Percentiles rank a stretch among this genome's conserved stretches.
These are phyloP conservation scores for Plenodomus tracheiphilus DNA, from an alignment of 2,329 filamentous ascomycete genomes.

Conservation along the genomic window DNA sequence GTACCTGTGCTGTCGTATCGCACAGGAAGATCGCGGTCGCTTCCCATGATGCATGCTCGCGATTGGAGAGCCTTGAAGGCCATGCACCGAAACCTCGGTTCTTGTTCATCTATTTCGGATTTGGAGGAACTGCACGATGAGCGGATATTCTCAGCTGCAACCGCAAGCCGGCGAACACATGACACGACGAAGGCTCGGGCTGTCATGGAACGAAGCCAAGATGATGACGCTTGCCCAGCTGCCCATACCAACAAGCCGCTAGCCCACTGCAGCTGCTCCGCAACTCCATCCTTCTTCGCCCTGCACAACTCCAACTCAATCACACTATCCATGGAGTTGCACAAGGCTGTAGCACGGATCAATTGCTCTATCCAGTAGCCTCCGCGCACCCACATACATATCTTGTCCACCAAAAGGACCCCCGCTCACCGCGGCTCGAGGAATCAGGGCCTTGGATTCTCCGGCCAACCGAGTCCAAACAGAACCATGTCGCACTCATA, in stretches of 20 bases:
- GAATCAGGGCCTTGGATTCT: background rate
- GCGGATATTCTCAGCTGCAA: background rate
- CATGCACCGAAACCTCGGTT: too few species aligned
- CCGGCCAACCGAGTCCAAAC: background rate
- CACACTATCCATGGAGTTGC: background rate
- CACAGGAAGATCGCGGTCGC: too few species aligned
- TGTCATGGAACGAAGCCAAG: background rate
- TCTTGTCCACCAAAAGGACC: background rate
- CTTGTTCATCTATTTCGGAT: too few species aligned
- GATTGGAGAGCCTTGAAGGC: too few species aligned
- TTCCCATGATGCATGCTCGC: too few species aligned
- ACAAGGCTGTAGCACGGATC: background rate
- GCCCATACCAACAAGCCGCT: background rate
- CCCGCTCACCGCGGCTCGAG: background rate
- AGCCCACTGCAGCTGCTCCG: background rate
- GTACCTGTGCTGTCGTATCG: too few species aligned
- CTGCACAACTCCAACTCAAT: background rate
- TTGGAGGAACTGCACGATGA: background rate
- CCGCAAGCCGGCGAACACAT: background rate
- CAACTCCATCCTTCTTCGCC: background rate
- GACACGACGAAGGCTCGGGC: background rate
- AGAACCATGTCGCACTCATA: slow-evolving; percentile 1
- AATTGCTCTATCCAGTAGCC: background rate
- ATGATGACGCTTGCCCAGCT: background rate
- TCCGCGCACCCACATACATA: background rate